Evolutionary conservation across 2,329 filamentous ascomycete genomes (phyloP).

Genomic region (Nothomitra cinnamomea): DNA sequence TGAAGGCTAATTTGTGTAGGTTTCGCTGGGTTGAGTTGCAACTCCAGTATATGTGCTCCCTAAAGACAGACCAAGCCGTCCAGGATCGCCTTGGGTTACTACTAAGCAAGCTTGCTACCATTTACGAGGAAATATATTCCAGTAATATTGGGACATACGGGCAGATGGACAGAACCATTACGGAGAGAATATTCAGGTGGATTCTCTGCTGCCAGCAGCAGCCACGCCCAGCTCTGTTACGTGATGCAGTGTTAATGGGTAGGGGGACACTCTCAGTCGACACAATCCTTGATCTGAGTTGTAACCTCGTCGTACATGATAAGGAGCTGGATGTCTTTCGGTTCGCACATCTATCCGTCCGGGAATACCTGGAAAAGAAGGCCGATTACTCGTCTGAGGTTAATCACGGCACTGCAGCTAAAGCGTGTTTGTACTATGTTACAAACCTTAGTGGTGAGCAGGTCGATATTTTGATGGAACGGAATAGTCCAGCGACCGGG

Average conservation of each 20-base stretch:
- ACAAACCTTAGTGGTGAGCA: background rate
- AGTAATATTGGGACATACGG: background rate
- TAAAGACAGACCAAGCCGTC: background rate
- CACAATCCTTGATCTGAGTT: conserved; percentile 14
- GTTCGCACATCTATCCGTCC: conserved; percentile 19
- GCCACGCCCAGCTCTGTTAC: background rate
- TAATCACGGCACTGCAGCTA: background rate
- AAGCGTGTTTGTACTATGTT: background rate
- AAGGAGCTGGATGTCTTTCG: conserved; percentile 14
- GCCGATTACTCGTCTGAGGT: background rate
- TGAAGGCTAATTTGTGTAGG: background rate
- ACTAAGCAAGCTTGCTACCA: background rate
- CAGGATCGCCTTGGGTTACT: background rate
- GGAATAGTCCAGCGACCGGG: background rate
- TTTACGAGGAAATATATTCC: background rate
- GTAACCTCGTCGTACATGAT: conserved; percentile 18
- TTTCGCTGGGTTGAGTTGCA: background rate
- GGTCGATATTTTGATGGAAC: background rate
- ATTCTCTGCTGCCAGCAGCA: background rate
- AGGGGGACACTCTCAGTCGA: background rate
- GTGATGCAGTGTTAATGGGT: background rate
- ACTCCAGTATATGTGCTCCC: background rate
- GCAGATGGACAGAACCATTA: background rate
- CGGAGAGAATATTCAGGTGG: background rate
- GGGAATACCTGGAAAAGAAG: conserved; percentile 16